Evolutionary conservation across 495 filamentous ascomycete genomes (phyloP).

Genomic region (Tuber calosporum): DNA sequence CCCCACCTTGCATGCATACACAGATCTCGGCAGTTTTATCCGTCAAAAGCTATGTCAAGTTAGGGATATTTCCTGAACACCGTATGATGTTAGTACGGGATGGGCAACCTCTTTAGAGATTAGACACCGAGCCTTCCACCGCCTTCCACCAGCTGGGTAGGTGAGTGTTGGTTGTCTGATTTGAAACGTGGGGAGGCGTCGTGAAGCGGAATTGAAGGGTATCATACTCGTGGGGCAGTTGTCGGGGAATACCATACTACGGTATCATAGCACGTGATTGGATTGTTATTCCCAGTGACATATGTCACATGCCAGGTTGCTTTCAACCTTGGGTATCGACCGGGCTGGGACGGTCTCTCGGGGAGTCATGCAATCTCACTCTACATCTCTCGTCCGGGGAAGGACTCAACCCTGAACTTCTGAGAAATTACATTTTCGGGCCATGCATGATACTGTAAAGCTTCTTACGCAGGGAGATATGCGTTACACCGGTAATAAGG

Average conservation of each 20-base stretch:
- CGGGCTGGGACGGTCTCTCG: neutral
- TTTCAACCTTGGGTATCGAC: neutral
- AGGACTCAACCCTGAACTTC: neutral
- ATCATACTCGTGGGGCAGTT: no score
- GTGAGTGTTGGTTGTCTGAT: neutral
- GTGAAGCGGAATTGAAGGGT: neutral
- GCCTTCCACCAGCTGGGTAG: neutral
- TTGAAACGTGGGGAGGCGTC: neutral
- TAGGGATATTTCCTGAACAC: neutral
- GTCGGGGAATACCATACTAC: neutral
- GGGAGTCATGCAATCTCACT: slow-evolving; percentile 1
- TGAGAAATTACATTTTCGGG: neutral
- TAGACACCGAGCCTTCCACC: neutral
- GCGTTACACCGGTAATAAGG: neutral
- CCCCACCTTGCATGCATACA: neutral
- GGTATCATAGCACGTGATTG: neutral
- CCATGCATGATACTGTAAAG: neutral
- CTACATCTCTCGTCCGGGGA: neutral
- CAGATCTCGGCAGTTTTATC: neutral
- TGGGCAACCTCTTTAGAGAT: neutral
- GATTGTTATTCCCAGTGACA: neutral
- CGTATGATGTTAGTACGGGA: neutral
- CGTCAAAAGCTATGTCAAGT: neutral
- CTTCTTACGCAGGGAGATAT: neutral
- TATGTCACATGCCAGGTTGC: neutral